Base-by-base conservation (phyloP, 768 basidiomycete species). In the Auriscalpium vulgare region DNA sequence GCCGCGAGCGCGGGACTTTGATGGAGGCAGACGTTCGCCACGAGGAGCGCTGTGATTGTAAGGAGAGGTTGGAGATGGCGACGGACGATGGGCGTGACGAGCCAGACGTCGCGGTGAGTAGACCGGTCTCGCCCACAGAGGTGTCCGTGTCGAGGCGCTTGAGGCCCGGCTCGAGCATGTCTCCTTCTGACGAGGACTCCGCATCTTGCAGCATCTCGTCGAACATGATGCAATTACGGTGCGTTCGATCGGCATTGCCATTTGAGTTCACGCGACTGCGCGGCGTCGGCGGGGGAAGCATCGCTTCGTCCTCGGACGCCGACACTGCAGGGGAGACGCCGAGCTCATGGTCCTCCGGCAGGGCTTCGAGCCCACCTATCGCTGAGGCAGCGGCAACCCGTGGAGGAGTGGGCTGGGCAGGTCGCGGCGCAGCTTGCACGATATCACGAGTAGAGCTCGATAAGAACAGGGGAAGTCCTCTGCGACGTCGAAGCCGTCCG, bases 271-370 rank as follows among this genome's bases (percentile, higher is more conserved):
- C 63, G 51, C 64, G 66, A 35, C 53, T 62, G 16, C 62, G 66
- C 46, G 63, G 67, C 2, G 53, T 43, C 6, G 53, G 65, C 17
- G 49, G 53, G 16, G 61, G 54, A 2, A 51, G 56, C 10, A 43
- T 13, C 4, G 40, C 40, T 1, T 3, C 10, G 50, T 54, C 51
- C 34, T 56, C 51, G 1, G 13, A 17, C 13, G 50, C 37, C 17
- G 51, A 3, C 46, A 50, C 54, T 4, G 63, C 45, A 51, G 63
- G 63, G 8, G 56, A 47, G 0, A 67, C 53, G 13, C 66, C 55
- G 44, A 78, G 63, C 54, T 82, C 79, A n/a, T n/a, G 65, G 50
- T 74, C 80, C 57, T 85, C 82, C 4, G 78, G 82, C 2, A 83
- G 73, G 7, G 77, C 72, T 54, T 78, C 74, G 48, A 85, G 67